Percentiles rank a stretch among this genome's conserved stretches.
These are phyloP conservation scores for Deuterostichococcus epilithicus DNA, from an alignment of 139 green algal species.

Conservation along the genomic window DNA sequence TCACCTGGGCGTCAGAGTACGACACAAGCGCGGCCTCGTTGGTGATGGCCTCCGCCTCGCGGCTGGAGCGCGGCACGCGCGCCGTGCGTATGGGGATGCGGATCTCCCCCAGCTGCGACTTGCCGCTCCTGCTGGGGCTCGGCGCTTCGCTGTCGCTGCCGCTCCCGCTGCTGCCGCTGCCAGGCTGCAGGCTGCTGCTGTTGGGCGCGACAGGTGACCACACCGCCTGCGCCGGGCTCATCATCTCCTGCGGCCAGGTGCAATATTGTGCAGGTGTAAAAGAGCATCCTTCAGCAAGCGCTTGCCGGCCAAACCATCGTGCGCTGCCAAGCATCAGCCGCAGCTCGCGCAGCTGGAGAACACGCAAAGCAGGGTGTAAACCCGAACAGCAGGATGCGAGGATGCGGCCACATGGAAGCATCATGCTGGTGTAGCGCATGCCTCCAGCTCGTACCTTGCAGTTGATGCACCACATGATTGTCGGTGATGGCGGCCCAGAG, in stretches of 20 bases:
- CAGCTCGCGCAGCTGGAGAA: not conserved
- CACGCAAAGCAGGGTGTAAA: not conserved
- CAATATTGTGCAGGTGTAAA: not conserved
- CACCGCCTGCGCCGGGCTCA: not conserved
- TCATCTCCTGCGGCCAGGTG: not conserved
- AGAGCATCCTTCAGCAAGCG: not conserved
- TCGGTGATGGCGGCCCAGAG: not conserved
- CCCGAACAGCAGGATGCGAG: not conserved
- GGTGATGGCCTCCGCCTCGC: not conserved
- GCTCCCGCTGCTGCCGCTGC: not conserved
- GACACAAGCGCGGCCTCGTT: not conserved
- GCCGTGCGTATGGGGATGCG: too few species aligned
- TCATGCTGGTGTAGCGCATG: not conserved
- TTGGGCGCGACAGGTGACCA: too few species aligned
- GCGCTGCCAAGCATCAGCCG: not conserved
- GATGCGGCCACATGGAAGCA: not conserved
- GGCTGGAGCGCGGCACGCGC: too few species aligned
- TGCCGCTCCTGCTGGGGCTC: too few species aligned
- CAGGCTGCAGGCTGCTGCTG: too few species aligned
- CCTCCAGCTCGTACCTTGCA: not conserved
- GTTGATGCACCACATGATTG: not conserved
- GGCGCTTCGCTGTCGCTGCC: not conserved
- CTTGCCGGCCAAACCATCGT: not conserved
- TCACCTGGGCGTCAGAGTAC: not conserved
- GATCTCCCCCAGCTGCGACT: too few species aligned